Evolutionary conservation across 2,329 filamentous ascomycete species (phyloP).

Genomic region (Pyricularia grisea): DNA sequence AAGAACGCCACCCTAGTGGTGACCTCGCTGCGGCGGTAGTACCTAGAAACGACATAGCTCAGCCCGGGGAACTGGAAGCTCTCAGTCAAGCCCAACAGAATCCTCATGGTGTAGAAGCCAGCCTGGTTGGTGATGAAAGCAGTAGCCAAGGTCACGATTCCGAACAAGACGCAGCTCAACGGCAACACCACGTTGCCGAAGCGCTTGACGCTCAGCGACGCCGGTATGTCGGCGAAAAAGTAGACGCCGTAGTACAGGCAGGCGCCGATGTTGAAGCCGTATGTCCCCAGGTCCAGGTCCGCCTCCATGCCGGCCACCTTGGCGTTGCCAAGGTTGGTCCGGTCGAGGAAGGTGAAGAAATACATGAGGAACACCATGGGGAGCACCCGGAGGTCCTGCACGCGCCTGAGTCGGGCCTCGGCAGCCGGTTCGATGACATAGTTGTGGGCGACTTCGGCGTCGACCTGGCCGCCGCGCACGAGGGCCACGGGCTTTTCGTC

Average conservation of each 20-base stretch:
- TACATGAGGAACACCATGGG: constrained; percentile 58
- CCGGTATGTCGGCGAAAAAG: constrained; percentile 13
- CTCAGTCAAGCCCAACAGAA: constrained; percentile 6
- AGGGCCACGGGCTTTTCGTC: not conserved
- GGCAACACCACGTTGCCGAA: constrained; percentile 13
- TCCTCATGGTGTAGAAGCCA: constrained; percentile 7
- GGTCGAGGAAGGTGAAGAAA: constrained; percentile 63
- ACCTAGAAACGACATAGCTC: constrained; percentile 7
- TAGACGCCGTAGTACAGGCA: constrained; percentile 14
- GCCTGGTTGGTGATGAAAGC: constrained; percentile 5
- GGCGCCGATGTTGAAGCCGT: constrained; percentile 54
- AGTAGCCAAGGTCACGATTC: constrained; percentile 5
- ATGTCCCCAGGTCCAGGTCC: constrained; percentile 51
- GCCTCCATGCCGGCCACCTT: constrained; percentile 44
- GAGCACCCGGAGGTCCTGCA: constrained; percentile 21
- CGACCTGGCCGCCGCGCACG: constrained; percentile 3
- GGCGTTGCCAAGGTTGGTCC: constrained; percentile 70
- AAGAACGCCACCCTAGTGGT: constrained; percentile 6
- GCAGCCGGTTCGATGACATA: constrained; percentile 11
- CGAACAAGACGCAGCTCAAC: constrained; percentile 13
- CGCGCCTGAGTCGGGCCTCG: constrained; percentile 12
- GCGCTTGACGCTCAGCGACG: constrained; percentile 12
- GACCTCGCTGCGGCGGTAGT: constrained; percentile 7
- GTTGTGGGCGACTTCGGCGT: constrained; percentile 11
- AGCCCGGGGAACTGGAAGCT: constrained; percentile 7